A percentile compares a stretch with the other conserved stretches of the same genome.
These are phyloP conservation scores for Trichoderma sp. DNA, from an alignment of 2,329 filamentous ascomycete species.

Conservation along the genomic window DNA sequence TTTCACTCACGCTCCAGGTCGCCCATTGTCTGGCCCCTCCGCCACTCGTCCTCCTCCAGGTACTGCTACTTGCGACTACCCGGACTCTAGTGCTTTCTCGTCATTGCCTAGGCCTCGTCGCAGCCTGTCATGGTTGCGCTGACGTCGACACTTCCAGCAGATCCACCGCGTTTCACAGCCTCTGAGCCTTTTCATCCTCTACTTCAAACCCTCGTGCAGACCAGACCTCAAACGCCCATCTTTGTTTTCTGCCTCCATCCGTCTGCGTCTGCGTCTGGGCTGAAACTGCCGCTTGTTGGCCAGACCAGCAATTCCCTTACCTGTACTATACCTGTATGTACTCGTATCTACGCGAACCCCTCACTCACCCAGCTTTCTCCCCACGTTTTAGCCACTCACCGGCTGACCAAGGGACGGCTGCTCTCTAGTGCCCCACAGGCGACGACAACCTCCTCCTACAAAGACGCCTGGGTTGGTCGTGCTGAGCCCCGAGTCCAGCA, in stretches of 20 bases:
- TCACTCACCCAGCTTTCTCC: slow-evolving; percentile 7
- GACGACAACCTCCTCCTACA: slow-evolving; percentile 24
- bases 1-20: slow-evolving; percentile 1
- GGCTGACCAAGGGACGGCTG: slow-evolving; percentile 17
- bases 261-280: slow-evolving; percentile 3
- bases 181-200: slow-evolving; percentile 28
- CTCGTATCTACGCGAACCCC: slow-evolving; percentile 2
- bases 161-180: slow-evolving; percentile 39
- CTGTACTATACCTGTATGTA: not conserved
- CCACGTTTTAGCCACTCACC: slow-evolving; percentile 22
- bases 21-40: slow-evolving; percentile 6
- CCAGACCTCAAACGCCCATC: slow-evolving; percentile 18
- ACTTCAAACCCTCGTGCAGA: not conserved
- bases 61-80: not conserved
- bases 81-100: not conserved
- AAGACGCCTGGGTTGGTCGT: slow-evolving; percentile 18
- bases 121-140: slow-evolving; percentile 41
- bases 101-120: slow-evolving; percentile 6
- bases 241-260: slow-evolving; percentile 22
- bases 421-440: slow-evolving; percentile 21
- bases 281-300: slow-evolving; percentile 8
- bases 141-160: slow-evolving; percentile 47
- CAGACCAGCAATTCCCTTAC: not conserved
- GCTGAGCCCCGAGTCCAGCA: slow-evolving; percentile 5
- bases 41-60: not conserved